Conservation (phyloP, 352 stramenopile species). For the Globisporangium spiculum region DNA sequence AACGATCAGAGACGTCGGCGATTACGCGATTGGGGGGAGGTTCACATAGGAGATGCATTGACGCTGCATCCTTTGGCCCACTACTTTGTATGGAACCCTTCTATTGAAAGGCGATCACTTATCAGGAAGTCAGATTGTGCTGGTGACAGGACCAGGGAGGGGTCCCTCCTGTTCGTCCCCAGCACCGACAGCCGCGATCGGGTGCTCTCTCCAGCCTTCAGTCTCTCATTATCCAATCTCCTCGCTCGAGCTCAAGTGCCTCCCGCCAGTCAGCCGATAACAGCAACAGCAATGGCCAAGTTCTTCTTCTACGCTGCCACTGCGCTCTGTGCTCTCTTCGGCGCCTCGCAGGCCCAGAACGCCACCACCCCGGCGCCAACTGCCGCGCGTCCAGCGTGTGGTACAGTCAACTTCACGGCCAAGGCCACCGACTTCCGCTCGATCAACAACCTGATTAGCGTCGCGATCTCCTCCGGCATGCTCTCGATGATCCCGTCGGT, state of each 20-base stretch:
- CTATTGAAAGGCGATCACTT: too few relatives aligned
- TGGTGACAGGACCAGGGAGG: too few relatives aligned
- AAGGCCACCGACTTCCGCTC: constrained; percentile 38
- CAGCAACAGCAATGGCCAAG: constrained; percentile 25
- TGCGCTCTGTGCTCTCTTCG: constrained; percentile 17
- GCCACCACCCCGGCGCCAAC: constrained; percentile 9
- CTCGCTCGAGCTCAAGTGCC: constrained; percentile 22
- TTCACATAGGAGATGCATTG: not conserved
- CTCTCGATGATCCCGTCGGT: constrained; percentile 25
- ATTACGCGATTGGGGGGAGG: not conserved
- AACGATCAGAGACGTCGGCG: not conserved
- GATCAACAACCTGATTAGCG: constrained; percentile 46
- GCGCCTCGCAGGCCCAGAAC: constrained; percentile 10
- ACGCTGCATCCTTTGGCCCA: not conserved
- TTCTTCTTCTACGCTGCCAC: constrained; percentile 31
- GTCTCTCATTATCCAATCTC: constrained; percentile 21
- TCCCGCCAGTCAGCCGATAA: not conserved
- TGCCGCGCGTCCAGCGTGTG: constrained; percentile 29
- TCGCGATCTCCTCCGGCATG: constrained; percentile 25
- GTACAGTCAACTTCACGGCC: constrained; percentile 33
- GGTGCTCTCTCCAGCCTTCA: too few relatives aligned
- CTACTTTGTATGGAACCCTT: not conserved
- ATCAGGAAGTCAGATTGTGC: too few relatives aligned
- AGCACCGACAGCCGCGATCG: too few relatives aligned
- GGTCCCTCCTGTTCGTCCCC: too few relatives aligned